phyloP scores from a whole-genome alignment of 768 basidiomycete species.

The Boletus eberwhitei region DNA sequence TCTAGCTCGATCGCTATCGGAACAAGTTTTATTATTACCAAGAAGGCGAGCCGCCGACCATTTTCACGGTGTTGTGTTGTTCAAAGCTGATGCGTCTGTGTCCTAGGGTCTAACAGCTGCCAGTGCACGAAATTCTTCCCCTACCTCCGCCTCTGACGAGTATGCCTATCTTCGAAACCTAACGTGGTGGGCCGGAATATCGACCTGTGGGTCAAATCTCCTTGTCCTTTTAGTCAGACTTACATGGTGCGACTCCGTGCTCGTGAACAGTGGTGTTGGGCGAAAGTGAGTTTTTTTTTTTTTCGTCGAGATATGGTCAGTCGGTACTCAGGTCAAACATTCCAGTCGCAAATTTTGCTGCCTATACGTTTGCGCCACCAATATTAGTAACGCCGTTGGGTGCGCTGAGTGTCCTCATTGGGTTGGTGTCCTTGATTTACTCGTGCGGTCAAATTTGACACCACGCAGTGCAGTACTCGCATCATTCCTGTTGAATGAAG shows the following conservation, averaged over 20 bases:
- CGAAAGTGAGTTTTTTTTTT: slow-evolving; percentile 59
- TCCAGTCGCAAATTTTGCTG: slow-evolving; percentile 86
- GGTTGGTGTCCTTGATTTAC: slow-evolving; percentile 48
- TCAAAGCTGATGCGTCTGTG: slow-evolving; percentile 6
- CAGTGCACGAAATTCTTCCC: slow-evolving; percentile 50
- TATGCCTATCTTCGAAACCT: slow-evolving; percentile 85
- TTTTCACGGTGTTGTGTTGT: not conserved
- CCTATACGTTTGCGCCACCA: slow-evolving; percentile 96
- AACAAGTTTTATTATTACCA: slow-evolving; percentile 97
- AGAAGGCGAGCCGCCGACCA: slow-evolving; percentile 64
- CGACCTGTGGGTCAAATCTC: slow-evolving; percentile 63
- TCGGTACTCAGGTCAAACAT: not conserved
- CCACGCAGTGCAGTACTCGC: slow-evolving; percentile 81
- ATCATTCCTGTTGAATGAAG: slow-evolving; percentile 88
- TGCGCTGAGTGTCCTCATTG: slow-evolving; percentile 92
- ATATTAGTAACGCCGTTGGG: slow-evolving; percentile 99
- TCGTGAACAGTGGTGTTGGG: slow-evolving; percentile 79
- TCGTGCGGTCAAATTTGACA: slow-evolving; percentile 6
- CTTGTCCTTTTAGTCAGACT: slow-evolving; percentile 1
- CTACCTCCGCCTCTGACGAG: slow-evolving; percentile 70
- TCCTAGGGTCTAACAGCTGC: slow-evolving; percentile 87
- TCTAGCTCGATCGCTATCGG: slow-evolving; percentile 86
- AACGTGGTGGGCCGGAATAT: slow-evolving; percentile 97
- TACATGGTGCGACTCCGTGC: slow-evolving; percentile 1
- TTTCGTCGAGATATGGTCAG: not conserved